Percentiles rank a stretch among this genome's conserved stretches.
Conservation (phyloP, 768 basidiomycete genomes). For the Mycena vulgaris region DNA sequence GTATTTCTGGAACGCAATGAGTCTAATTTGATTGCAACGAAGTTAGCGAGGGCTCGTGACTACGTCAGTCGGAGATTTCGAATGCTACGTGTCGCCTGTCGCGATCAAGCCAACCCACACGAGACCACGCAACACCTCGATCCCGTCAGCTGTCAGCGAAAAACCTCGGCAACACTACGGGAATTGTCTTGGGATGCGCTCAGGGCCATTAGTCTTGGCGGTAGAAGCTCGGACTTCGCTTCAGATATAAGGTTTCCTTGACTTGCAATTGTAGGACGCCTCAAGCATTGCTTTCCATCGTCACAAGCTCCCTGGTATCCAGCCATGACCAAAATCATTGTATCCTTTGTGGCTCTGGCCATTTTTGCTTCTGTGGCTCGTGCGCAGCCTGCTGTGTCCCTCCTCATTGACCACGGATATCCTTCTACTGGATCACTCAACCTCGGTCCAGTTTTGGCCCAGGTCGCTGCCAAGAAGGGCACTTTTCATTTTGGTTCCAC, state of each 20-base stretch:
- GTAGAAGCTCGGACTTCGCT: conserved; percentile 16
- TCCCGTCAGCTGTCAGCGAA: background rate
- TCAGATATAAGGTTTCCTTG: background rate
- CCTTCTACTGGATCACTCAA: conserved; percentile 31
- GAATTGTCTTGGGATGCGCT: conserved; percentile 1
- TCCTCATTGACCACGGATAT: conserved; percentile 34
- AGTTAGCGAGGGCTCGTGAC: no score
- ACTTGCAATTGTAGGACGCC: background rate
- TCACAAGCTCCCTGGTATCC: background rate
- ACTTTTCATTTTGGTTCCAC: conserved; percentile 36
- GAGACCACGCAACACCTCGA: background rate
- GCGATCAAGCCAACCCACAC: no score
- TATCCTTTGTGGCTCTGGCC: conserved; percentile 25
- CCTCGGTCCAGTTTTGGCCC: conserved; percentile 13
- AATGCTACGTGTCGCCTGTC: no score
- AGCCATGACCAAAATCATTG: conserved; percentile 14
- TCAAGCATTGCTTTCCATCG: background rate
- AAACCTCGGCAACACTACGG: conserved; percentile 27
- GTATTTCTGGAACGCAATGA: no score
- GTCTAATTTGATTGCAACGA: no score
- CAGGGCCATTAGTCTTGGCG: background rate
- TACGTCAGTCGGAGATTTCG: no score
- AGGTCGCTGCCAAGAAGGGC: conserved; percentile 29
- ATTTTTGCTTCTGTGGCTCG: conserved; percentile 11
- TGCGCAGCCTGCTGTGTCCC: conserved; percentile 33